A percentile compares a stretch with the other conserved stretches of the same genome.
These are phyloP conservation scores for Amaranthus palmeri DNA, from an alignment of 148 eudicot species.

Conservation along the genomic window DNA sequence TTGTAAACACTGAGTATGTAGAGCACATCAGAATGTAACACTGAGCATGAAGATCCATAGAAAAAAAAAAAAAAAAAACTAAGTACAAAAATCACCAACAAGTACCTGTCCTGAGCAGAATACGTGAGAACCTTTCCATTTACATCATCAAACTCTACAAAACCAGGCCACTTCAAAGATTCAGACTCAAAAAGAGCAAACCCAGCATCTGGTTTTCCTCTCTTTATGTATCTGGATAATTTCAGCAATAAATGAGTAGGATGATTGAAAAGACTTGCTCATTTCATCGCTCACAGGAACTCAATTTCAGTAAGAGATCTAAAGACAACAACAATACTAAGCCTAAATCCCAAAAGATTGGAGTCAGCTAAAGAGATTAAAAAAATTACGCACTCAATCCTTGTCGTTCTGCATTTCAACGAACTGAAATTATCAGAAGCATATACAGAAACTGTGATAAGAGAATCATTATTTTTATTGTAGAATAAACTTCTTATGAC, in stretches of 20 bases:
- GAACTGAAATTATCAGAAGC: constrained; percentile 94
- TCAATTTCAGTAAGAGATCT: neutral
- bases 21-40: constrained; percentile 7
- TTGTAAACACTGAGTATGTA: constrained; percentile 57
- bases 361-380: neutral
- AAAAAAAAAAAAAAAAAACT: neutral
- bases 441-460: constrained; percentile 94
- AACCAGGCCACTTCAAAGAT: constrained; percentile 97
- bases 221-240: constrained; percentile 63
- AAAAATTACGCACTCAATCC: constrained; percentile 66
- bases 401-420: constrained; percentile 92
- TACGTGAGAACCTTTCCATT: constrained; percentile 88
- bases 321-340: neutral
- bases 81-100: neutral
- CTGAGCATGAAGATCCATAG: neutral
- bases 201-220: constrained; percentile 96
- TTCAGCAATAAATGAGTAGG: neutral
- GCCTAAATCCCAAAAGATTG: neutral
- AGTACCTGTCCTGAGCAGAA: constrained; percentile 81
- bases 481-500: constrained; percentile 95
- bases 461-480: constrained; percentile 94
- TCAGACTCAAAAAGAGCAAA: constrained; percentile 94
- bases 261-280: too few relatives aligned
- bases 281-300: neutral
- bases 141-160: constrained; percentile 98